phyloP scores from a whole-genome alignment of 495 filamentous ascomycete species.

The Penicillium egyptiacum region DNA sequence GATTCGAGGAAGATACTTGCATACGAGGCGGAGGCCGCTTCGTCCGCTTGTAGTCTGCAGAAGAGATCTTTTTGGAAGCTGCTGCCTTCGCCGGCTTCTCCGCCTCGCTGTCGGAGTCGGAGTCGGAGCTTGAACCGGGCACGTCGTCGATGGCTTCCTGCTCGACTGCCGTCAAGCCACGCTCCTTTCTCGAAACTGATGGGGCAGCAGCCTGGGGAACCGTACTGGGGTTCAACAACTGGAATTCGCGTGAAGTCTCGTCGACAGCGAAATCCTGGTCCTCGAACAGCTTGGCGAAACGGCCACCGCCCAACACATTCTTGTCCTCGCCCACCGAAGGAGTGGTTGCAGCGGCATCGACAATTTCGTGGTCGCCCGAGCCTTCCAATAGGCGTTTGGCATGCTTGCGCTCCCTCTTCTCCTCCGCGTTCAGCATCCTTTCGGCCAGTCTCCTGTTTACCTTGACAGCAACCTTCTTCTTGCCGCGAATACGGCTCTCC shows the following conservation, averaged over 20 bases:
- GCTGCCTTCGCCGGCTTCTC: conserved; percentile 31
- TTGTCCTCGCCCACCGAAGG: conserved; percentile 34
- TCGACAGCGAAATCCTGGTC: conserved; percentile 92
- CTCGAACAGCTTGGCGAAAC: conserved; percentile 87
- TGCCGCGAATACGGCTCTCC: conserved; percentile 85
- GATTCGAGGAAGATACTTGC: conserved; percentile 55
- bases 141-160: conserved; percentile 58
- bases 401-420: conserved; percentile 70
- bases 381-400: conserved; percentile 57
- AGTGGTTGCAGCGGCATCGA: conserved; percentile 28
- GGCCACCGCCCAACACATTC: conserved; percentile 72
- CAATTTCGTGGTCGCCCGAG: conserved; percentile 54
- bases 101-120: conserved; percentile 41
- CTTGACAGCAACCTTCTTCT: conserved; percentile 88
- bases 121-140: conserved; percentile 46
- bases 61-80: conserved; percentile 61
- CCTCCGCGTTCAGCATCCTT: conserved; percentile 74
- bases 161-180: conserved; percentile 67
- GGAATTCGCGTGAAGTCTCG: conserved; percentile 84
- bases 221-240: conserved; percentile 81
- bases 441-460: conserved; percentile 84
- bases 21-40: conserved; percentile 58
- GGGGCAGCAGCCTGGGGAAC: conserved; percentile 21
- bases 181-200: conserved; percentile 38
- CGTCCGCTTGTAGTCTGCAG: conserved; percentile 43